Conservation (phyloP, 2,329 filamentous ascomycete species). For the Fusarium zealandicum region DNA sequence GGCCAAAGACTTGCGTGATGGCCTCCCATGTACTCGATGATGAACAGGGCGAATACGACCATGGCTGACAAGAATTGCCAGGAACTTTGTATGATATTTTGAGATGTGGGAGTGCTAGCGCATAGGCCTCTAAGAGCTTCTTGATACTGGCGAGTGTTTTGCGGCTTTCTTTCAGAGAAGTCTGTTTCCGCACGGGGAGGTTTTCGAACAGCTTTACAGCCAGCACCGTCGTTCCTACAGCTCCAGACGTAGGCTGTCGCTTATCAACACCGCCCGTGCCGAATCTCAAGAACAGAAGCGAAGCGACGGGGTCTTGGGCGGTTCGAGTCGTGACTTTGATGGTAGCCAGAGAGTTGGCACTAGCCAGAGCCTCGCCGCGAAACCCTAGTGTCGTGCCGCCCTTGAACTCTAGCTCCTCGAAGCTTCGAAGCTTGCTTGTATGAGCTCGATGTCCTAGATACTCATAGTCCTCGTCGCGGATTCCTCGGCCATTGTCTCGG, state of each 20-base stretch:
- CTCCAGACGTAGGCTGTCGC: conserved; percentile 54
- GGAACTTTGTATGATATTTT: conserved; percentile 67
- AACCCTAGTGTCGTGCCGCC: conserved; percentile 74
- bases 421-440: conserved; percentile 75
- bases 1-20: conserved; percentile 68
- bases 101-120: conserved; percentile 68
- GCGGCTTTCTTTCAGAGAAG: conserved; percentile 62
- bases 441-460: conserved; percentile 70
- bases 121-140: conserved; percentile 68
- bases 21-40: conserved; percentile 62
- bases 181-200: conserved; percentile 69
- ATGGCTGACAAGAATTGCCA: conserved; percentile 59
- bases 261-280: conserved; percentile 43
- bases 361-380: conserved; percentile 76
- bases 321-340: conserved; percentile 71
- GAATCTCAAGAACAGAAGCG: conserved; percentile 53
- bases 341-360: conserved; percentile 65
- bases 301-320: conserved; percentile 65
- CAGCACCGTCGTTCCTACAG: conserved; percentile 73
- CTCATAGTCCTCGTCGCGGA: conserved; percentile 66
- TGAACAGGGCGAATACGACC: conserved; percentile 67
- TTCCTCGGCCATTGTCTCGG: conserved; percentile 77
- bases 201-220: conserved; percentile 65
- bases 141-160: conserved; percentile 66
- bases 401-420: conserved; percentile 65